Evolutionary conservation across 2,329 filamentous ascomycete genomes (phyloP), one percentile per base, ranked within the genome.

Genomic region (Fonsecaea multimorphosa): DNA sequence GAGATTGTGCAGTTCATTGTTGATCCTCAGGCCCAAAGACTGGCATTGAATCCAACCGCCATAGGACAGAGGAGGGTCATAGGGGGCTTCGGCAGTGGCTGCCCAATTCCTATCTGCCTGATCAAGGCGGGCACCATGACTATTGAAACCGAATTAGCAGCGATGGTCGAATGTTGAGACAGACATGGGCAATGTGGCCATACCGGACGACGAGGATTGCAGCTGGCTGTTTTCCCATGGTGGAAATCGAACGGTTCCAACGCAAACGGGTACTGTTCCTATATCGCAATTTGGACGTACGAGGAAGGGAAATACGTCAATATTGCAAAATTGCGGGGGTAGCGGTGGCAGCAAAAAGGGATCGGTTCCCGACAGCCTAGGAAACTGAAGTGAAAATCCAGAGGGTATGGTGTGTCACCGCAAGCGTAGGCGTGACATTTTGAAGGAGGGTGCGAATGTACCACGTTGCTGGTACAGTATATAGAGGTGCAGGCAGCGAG

Each of bases 21-120:
- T 90, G 68, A 99, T 97, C 67, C 92, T 89, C 67, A 88, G 84
- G 16, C 95, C 95, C 27, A 97, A 86, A 4, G 89, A 87, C 72
- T 91, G 89, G 61, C 91, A 89, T 78, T 98, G 95, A 14, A 89
- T 87, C 91, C 95, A 97, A 70, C 95, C 95, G 72, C 92, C 91
- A 76, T 97, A 98, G 2, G 93, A 97, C 64, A 99, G 84, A 57
- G 95, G 95, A 71, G 95, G 92, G 71, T 99, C 94, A 82, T 98
- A 99, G 1, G 95, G 95, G 5, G 92, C 93, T 1, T 93, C 91
- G 5, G 95, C 97, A 32, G 91, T 91, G 61, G 97, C 85, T 78
- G 97, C 92, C 95, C 95, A 99, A 77, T 92, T 88, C 76, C 93
- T 93, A 83, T 99, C 93, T 68, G 93, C 93, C 63, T 92, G 92